Base-by-base conservation (phyloP, 2,329 filamentous ascomycete species). In the Fusarium bulbicola region DNA sequence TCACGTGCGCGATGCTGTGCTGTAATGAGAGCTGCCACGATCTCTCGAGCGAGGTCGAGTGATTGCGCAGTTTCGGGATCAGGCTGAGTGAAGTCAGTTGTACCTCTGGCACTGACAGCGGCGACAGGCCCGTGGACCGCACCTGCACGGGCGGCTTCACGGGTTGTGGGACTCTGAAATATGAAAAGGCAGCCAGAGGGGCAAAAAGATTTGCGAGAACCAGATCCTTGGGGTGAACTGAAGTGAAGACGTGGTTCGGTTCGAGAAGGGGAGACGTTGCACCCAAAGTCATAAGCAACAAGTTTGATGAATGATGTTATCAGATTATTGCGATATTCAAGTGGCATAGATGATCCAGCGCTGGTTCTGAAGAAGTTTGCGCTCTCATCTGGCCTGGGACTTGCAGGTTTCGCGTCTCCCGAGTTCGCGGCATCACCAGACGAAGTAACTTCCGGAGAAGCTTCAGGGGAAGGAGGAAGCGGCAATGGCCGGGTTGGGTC, bases 251-350 rank as follows among this genome's bases (percentile, higher is more conserved):
- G 85, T 15, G 90, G 90, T 74, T 92, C 90, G 30, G 84, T 82
- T 45, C 89, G 86, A 21, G 90, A 83, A 32, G 86, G 83, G 6
- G 85, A 83, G 54, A 91, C 86, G 73, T 87, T 91, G 79, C 90
- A 92, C 57, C 89, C 88, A 79, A 91, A 92, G 70, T 92, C 89
- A 75, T 92, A 92, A 24, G 89, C 86, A 21, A 92, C 86, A 9
- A 92, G 85, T 78, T 92, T 92, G 63, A 92, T 79, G 63, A 92
- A 91, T 40, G 89, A 86, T 6, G 86, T 84, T 18, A 90, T 73
- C n/a, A 91, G 82, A 60, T 85, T 85, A 61, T 89, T 86, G 36
- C 90, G 87, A 74, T 85, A 87, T 56, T 91, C 88, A 12, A 86
- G 77, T 2, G 90, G 90, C 85, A 91, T 90, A 52, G 86, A 81